A percentile compares a stretch with the other conserved stretches of the same genome.
These are phyloP conservation scores for Aspergillus clavatus DNA, from an alignment of 2,329 filamentous ascomycete species.

Conservation along the genomic window DNA sequence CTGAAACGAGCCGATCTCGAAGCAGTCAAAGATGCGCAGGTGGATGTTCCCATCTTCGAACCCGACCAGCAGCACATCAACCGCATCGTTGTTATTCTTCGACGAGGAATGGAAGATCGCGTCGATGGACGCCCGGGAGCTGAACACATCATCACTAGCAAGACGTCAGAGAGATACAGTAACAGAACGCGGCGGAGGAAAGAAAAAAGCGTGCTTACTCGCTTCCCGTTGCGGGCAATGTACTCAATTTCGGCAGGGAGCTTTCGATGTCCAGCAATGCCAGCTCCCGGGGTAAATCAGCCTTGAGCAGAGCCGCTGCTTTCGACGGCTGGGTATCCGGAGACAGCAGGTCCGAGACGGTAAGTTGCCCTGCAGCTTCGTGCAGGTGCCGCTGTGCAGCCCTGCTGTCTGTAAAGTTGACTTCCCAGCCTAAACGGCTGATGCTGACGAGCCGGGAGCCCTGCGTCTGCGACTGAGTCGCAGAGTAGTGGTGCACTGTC, in stretches of 20 bases:
- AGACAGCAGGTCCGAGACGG: slow-evolving; percentile 40
- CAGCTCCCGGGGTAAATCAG: slow-evolving; percentile 67
- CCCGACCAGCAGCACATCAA: slow-evolving; percentile 73
- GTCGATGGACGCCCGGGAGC: slow-evolving; percentile 63
- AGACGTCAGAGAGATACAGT: slow-evolving; percentile 2
- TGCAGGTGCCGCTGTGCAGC: slow-evolving; percentile 40
- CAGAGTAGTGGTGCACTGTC: slow-evolving; percentile 65
- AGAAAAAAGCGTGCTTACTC: slow-evolving; percentile 36
- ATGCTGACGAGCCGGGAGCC: slow-evolving; percentile 25
- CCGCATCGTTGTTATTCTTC: slow-evolving; percentile 63
- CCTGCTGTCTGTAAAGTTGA: slow-evolving; percentile 51
- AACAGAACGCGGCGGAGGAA: neutral
- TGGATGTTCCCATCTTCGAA: slow-evolving; percentile 67
- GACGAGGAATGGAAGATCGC: slow-evolving; percentile 62
- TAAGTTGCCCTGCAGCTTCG: slow-evolving; percentile 29
- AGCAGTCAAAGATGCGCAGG: slow-evolving; percentile 79
- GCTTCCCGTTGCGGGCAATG: slow-evolving; percentile 62
- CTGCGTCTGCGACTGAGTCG: slow-evolving; percentile 18
- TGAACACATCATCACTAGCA: slow-evolving; percentile 57
- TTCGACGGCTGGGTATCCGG: slow-evolving; percentile 36
- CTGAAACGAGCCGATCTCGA: slow-evolving; percentile 63
- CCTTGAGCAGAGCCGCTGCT: slow-evolving; percentile 34
- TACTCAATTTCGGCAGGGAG: slow-evolving; percentile 70
- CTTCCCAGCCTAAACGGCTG: slow-evolving; percentile 50
- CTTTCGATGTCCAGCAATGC: slow-evolving; percentile 71